Percentiles rank a stretch among this genome's conserved stretches.
Evolutionary conservation across 352 stramenopile species (phyloP).

Genomic region (Pythium periplocum): DNA sequence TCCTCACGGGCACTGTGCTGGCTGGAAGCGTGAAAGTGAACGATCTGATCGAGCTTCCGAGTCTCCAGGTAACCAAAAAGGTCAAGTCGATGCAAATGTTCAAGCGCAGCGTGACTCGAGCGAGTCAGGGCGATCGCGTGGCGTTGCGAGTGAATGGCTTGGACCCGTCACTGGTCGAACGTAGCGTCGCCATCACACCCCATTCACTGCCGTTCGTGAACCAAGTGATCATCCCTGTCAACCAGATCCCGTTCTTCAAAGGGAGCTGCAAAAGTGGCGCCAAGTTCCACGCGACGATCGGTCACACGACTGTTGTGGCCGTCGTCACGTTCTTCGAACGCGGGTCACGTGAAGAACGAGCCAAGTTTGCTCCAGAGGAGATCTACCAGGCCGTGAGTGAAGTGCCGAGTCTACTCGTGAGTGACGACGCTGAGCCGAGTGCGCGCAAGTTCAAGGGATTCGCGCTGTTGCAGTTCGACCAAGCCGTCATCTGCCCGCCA

Average conservation of each 20-base stretch:
- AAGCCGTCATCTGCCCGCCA: constrained; percentile 48
- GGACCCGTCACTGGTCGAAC: constrained; percentile 56
- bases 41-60: constrained; percentile 93
- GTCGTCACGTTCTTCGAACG: constrained; percentile 50
- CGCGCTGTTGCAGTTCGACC: constrained; percentile 67
- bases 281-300: constrained; percentile 74
- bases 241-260: constrained; percentile 57
- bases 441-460: constrained; percentile 19
- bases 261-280: constrained; percentile 44
- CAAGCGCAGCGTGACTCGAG: constrained; percentile 74
- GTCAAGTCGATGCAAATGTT: constrained; percentile 99
- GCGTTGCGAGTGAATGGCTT: constrained; percentile 90
- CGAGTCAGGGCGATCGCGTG: constrained; percentile 93
- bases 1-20: constrained; percentile 95
- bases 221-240: constrained; percentile 49
- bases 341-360: neutral
- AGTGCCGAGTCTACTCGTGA: constrained; percentile 16
- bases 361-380: constrained; percentile 26
- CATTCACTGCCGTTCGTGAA: constrained; percentile 39
- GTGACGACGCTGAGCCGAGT: neutral
- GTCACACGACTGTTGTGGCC: constrained; percentile 70
- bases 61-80: constrained; percentile 80
- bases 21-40: constrained; percentile 83
- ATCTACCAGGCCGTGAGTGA: constrained; percentile 47
- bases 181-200: constrained; percentile 51